Percentiles rank a stretch among this genome's conserved stretches.
Evolutionary conservation across 2,329 filamentous ascomycete genomes (phyloP).

Genomic region (Penicillium sp.): DNA sequence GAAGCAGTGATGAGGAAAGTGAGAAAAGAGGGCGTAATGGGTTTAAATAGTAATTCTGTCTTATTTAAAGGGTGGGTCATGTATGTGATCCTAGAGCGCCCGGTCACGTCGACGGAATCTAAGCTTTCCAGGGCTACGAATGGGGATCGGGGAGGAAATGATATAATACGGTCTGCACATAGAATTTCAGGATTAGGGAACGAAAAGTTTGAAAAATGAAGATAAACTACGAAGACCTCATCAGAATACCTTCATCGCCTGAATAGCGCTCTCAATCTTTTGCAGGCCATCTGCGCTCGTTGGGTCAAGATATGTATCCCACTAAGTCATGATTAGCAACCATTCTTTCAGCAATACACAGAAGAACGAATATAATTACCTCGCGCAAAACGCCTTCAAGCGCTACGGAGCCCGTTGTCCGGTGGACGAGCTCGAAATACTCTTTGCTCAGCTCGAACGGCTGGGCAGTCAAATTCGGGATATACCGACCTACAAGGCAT

Average conservation of each 20-base stretch:
- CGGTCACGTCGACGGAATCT: neutral
- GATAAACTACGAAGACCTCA: neutral
- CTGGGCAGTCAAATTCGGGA: neutral
- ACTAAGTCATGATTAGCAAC: neutral
- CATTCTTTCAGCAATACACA: neutral
- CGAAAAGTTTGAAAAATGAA: neutral
- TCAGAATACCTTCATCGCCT: neutral
- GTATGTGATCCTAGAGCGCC: neutral
- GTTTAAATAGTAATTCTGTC: neutral
- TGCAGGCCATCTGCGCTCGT: neutral
- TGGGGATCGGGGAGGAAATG: neutral
- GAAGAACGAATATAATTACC: neutral
- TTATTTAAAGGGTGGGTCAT: neutral
- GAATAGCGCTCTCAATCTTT: conserved; percentile 1
- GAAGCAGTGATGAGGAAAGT: neutral
- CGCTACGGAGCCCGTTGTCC: neutral
- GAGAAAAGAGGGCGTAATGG: neutral
- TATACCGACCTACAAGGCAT: neutral
- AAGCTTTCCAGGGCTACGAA: neutral
- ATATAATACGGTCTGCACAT: neutral
- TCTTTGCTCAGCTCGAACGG: neutral
- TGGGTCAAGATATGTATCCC: neutral
- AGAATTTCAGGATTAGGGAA: neutral
- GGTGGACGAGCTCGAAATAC: conserved; percentile 20
- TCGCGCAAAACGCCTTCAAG: neutral